phyloP scores from a whole-genome alignment of 306 rosid genomes.

The Citrullus amarus region DNA sequence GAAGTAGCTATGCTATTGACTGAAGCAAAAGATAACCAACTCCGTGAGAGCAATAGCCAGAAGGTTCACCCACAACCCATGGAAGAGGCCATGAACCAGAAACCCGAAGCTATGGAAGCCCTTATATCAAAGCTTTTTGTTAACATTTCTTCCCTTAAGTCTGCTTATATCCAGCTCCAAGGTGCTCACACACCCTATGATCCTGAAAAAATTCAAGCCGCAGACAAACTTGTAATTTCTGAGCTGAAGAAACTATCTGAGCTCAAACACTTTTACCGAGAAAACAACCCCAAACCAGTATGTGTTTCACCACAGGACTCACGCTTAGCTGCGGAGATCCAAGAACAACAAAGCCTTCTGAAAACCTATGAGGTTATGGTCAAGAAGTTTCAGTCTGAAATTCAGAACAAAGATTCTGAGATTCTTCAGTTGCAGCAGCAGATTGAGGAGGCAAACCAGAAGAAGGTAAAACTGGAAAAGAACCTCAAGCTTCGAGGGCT shows the following conservation, averaged over 20 bases:
- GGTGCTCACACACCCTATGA: conserved; percentile 97
- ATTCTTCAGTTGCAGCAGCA: conserved; percentile 79
- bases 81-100: conserved; percentile 96
- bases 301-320: conserved; percentile 92
- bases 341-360: conserved; percentile 90
- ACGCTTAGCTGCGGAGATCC: conserved; percentile 98
- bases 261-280: conserved; percentile 94
- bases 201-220: conserved; percentile 88
- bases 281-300: conserved; percentile 88
- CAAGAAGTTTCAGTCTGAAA: conserved; percentile 96
- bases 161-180: conserved; percentile 96
- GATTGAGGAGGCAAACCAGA: conserved; percentile 89
- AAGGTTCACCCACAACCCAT: conserved; percentile 99
- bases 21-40: conserved; percentile 81
- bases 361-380: conserved; percentile 99
- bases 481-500: conserved; percentile 91
- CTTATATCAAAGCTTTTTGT: conserved; percentile 70
- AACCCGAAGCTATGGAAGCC: conserved; percentile 83
- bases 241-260: conserved; percentile 92
- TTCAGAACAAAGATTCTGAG: conserved; percentile 94
- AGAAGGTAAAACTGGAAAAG: conserved; percentile 71
- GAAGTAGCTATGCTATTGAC: conserved; percentile 89
- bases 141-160: conserved; percentile 74
- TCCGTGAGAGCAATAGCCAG: conserved; percentile 85
- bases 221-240: conserved; percentile 79